Conservation (phyloP, 345 rosid genomes). For the Sapria himalayana region DNA sequence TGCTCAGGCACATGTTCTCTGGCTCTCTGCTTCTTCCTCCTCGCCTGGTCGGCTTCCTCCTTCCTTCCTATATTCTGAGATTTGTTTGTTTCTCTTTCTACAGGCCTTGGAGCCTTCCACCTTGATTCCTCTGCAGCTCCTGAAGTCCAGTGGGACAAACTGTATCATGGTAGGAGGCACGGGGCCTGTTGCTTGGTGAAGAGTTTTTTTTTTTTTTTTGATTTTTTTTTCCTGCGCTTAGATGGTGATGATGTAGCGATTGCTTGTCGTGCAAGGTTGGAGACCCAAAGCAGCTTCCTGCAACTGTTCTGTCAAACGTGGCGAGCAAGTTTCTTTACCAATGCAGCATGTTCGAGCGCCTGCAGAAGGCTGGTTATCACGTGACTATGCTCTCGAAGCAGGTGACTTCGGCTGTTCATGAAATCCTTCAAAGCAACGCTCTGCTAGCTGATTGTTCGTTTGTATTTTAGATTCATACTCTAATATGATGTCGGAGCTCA, state of each 20-base stretch:
- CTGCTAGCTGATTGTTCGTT: too few species aligned
- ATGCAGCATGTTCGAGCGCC: slow-evolving; percentile 98
- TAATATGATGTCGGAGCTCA: too few species aligned
- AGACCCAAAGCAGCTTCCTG: slow-evolving; percentile 97
- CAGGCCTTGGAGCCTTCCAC: slow-evolving; percentile 99
- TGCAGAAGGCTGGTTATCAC: slow-evolving; percentile 84
- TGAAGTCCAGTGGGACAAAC: slow-evolving; percentile 69
- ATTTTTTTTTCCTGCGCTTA: too few species aligned
- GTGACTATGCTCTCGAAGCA: slow-evolving; percentile 88
- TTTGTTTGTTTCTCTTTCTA: slow-evolving; percentile 10
- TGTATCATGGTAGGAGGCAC: slow-evolving; percentile 83
- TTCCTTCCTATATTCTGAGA: slow-evolving; percentile 6
- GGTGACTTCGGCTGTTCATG: slow-evolving; percentile 19
- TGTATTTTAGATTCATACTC: too few species aligned
- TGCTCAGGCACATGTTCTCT: slow-evolving; percentile 55
- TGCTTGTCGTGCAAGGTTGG: slow-evolving; percentile 49
- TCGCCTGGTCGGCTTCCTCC: slow-evolving; percentile 9
- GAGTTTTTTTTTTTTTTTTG: too few species aligned
- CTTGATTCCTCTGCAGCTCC: slow-evolving; percentile 83
- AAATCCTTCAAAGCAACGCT: too few species aligned
- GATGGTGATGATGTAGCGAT: too few species aligned
- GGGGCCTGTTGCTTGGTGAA: too few species aligned
- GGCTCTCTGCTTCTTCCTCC: slow-evolving; percentile 7
- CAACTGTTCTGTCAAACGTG: slow-evolving; percentile 79
- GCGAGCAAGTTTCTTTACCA: slow-evolving; percentile 74